Evolutionary conservation across 1,139 yeast species (phyloP), one percentile per base, ranked within the genome.

Genomic region (Saccharomyces pastorianus): DNA sequence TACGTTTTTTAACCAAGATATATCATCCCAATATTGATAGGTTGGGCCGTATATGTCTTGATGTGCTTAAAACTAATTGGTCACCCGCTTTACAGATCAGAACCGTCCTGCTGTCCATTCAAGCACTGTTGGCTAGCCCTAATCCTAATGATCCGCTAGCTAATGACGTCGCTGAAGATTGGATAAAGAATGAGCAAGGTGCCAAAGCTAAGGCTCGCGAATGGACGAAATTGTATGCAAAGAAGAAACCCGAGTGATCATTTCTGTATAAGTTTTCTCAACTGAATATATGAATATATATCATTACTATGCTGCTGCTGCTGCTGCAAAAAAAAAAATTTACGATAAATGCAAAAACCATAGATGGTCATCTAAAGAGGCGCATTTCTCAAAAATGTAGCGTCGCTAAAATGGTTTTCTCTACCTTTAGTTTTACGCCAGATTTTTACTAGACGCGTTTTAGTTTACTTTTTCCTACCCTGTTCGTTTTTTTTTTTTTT

Each of bases 71-170:
- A 72, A 88, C 80, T 55, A 83, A 83, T 72, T 93, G 99, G 99
- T 87, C 96, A n/a, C 99, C 99, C 7, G 99, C 99, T 0, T 77
- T 91, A 58, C 98, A 93, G 70, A 93, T 93, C 61, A 80, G 98
- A 69, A 95, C 99, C n/a, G 87, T 93, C 46, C 75, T 93, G 61
- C 76, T 95, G 56, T 88, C 96, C 17, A 87, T 93, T 58, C 99
- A 95, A 71, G 98, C 99, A 0, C 75, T 93, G 55, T 75, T 93
- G 54, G 96, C 96, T 1, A 91, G 96, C 3, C 99, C 99, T 8
- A 95, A 93, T 65, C 99, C 99, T 48, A 96, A 93, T 69, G 99
- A 93, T 72, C 99, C 99, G 1, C 78, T 95, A 60, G 98, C 98
- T 32, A 93, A 93, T 66, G 99, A 93, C 63, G 99, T 93, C 47